A percentile compares a stretch with the other conserved stretches of the same genome.
Evolutionary conservation across 2,329 filamentous ascomycete species (phyloP).

Genomic region (Chrysosporium keratinophilum): DNA sequence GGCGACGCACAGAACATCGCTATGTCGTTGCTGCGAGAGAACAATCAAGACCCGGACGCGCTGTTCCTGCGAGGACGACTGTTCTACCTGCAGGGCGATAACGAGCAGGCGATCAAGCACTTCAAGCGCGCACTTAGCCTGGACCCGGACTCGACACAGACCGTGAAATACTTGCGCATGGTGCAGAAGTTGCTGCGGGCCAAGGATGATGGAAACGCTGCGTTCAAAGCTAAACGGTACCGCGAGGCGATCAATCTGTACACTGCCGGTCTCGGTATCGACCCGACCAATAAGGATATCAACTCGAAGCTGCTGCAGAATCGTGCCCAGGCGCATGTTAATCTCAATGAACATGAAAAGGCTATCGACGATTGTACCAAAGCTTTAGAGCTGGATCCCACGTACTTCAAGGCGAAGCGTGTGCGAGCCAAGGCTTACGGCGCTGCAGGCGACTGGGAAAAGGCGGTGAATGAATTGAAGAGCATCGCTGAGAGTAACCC

Average conservation of each 20-base stretch:
- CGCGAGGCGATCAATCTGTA: conserved; percentile 77
- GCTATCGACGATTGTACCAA: conserved; percentile 79
- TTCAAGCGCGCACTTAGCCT: conserved; percentile 81
- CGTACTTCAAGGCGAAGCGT: conserved; percentile 83
- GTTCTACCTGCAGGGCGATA: conserved; percentile 84
- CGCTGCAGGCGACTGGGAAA: conserved; percentile 80
- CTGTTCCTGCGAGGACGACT: conserved; percentile 79
- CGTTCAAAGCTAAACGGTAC: conserved; percentile 78
- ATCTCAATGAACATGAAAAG: conserved; percentile 69
- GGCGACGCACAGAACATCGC: conserved; percentile 89
- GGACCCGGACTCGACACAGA: conserved; percentile 83
- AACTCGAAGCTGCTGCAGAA: conserved; percentile 95
- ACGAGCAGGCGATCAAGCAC: conserved; percentile 85
- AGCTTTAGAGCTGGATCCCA: conserved; percentile 70
- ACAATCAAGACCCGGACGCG: conserved; percentile 87
- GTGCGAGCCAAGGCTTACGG: conserved; percentile 86
- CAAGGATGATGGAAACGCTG: conserved; percentile 84
- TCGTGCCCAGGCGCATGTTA: conserved; percentile 68
- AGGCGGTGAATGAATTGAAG: conserved; percentile 82
- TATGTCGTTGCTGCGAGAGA: conserved; percentile 73
- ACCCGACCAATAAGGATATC: conserved; percentile 78
- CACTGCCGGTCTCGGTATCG: conserved; percentile 68
- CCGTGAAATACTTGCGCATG: conserved; percentile 76
- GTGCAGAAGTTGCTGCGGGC: conserved; percentile 86
- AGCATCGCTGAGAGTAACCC: conserved; percentile 72